Percentiles rank a stretch among this genome's conserved stretches.
Conservation (phyloP, 345 rosid genomes). For the Gossypium stocksii region DNA sequence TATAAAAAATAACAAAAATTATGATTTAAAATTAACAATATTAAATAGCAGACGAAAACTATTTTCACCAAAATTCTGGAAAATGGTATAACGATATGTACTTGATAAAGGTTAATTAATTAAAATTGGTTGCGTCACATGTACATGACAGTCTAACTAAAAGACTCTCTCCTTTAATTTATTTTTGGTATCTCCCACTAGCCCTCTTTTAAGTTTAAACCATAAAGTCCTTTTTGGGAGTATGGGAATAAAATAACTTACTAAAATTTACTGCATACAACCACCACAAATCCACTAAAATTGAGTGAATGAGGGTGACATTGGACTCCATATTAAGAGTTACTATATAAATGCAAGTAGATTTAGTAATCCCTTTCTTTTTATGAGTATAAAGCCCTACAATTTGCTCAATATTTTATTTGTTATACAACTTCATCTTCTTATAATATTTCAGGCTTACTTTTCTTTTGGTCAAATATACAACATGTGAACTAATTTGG, state of each 20-base stretch:
- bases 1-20: too few species aligned
- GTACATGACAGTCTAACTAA: not conserved
- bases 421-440: not conserved
- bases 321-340: conserved; percentile 21
- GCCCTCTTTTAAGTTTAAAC: not conserved
- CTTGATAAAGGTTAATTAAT: not conserved
- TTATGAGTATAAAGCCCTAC: too few species aligned
- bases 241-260: too few species aligned
- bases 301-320: conserved; percentile 18
- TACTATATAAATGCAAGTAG: too few species aligned
- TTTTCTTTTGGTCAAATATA: not conserved
- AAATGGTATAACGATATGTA: not conserved
- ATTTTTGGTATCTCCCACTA: not conserved
- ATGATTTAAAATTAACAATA: not conserved
- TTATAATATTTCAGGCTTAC: not conserved
- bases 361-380: too few species aligned
- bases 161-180: not conserved
- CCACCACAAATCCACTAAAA: not conserved
- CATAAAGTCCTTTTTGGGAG: not conserved
- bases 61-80: not conserved
- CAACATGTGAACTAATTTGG: not conserved
- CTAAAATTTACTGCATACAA: not conserved
- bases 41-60: not conserved
- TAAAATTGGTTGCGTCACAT: not conserved
- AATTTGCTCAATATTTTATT: too few species aligned